These are phyloP conservation scores for Lenwebbia sp. DNA, from an alignment of 345 rosid species.

Conservation along the genomic window DNA sequence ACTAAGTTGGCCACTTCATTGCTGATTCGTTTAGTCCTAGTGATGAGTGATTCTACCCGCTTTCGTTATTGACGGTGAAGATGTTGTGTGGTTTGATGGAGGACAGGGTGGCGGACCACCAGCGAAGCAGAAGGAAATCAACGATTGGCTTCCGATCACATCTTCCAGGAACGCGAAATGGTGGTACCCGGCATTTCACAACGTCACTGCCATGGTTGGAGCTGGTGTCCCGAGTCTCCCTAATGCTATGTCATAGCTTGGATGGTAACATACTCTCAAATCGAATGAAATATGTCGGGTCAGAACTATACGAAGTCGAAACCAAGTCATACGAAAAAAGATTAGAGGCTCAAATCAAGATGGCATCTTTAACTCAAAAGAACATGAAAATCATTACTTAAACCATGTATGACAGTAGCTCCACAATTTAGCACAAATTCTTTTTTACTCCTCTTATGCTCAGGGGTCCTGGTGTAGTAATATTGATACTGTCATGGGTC, in stretches of 20 bases:
- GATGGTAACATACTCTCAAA: slow-evolving; percentile 28
- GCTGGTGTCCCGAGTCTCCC: slow-evolving; percentile 80
- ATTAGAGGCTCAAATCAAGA: neutral
- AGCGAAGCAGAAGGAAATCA: slow-evolving; percentile 43
- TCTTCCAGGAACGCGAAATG: slow-evolving; percentile 69
- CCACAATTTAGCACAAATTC: neutral
- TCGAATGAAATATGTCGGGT: neutral
- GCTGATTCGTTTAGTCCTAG: neutral
- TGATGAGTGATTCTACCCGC: neutral
- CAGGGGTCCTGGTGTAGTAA: slow-evolving; percentile 50
- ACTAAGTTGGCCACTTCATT: no score
- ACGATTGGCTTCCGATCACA: slow-evolving; percentile 67
- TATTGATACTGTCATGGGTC: slow-evolving; percentile 36
- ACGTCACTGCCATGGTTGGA: slow-evolving; percentile 81
- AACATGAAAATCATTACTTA: neutral
- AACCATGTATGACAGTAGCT: neutral
- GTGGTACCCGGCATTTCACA: slow-evolving; percentile 84
- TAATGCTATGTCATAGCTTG: slow-evolving; percentile 60
- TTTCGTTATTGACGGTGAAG: neutral
- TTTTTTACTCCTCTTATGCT: neutral
- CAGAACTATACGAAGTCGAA: neutral
- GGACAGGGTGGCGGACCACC: neutral
- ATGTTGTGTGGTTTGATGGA: neutral
- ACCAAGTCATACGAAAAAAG: neutral
- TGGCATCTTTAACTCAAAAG: neutral